Evolutionary conservation across 78 protist species (phyloP), one percentile per base, ranked within the genome.

Genomic region (Capsaspora owczarzaki): DNA sequence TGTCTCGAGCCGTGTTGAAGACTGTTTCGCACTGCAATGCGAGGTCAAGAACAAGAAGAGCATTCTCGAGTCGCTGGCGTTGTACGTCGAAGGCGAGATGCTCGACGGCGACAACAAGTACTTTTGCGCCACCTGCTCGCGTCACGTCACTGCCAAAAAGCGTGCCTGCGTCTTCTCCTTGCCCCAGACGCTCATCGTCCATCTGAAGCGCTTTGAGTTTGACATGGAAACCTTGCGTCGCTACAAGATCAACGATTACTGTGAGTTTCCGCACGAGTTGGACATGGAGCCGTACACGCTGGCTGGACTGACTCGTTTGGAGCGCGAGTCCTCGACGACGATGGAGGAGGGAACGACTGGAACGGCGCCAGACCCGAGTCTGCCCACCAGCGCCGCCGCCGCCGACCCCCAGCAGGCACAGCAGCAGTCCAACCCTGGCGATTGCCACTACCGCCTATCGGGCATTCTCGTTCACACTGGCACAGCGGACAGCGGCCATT

Each of bases 41-140:
- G 96, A 91, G 22, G 86, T 94, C 25, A 89, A 87, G 61, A 82
- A 82, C 74, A 89, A 93, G 61, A 47, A 70, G 69, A 83, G 68
- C n/a, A 29, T 93, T 23, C 31, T n/a, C 12, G 92, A 89, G 66
- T 80, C 92, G n/a, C 84, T 93, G 29, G 81, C 78, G 35, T n/a
- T 71, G 10, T 91, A 89, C 29, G 47, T 88, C 23, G 74, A 85
- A 53, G 97, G 93, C 56, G 97, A 94, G 71, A 78, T 68, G 74
- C 89, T 95, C 2, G 95, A 84, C 44, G 97, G 96, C 20, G 97
- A 92, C 87, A 94, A 95, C 83, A 76, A 86, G 74, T 95, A 90
- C 82, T 38, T 56, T 40, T 95, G 98, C 86, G 85, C 76, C 27
- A 41, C 56, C 23, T 69, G 85, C 40, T 46, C 42, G 22, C 43